Evolutionary conservation across 1,284 basidiomycete species (phyloP).

Genomic region (Macrocybe sp.): DNA sequence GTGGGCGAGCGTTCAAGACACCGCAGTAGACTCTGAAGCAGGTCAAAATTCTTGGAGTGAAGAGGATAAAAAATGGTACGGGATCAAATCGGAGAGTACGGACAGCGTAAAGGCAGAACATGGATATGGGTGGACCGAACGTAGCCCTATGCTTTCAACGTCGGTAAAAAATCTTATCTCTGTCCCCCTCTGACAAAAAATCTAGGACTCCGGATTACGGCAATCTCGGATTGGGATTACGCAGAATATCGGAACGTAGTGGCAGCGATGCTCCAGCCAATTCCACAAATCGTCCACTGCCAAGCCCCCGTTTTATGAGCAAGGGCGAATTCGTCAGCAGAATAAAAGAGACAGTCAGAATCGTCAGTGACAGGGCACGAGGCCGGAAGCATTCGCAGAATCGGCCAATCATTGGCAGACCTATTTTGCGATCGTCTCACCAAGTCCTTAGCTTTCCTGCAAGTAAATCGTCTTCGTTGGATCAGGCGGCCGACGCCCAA

Average conservation of each 20-base stretch:
- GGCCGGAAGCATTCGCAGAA: slow-evolving; percentile 27
- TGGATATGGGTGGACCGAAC: slow-evolving; percentile 26
- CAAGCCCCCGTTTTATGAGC: slow-evolving; percentile 52
- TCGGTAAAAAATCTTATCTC: slow-evolving; percentile 7
- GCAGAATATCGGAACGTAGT: slow-evolving; percentile 38
- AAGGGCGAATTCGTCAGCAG: slow-evolving; percentile 62
- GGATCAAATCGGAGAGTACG: slow-evolving; percentile 33
- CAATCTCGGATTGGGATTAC: slow-evolving; percentile 43
- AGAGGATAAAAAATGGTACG: slow-evolving; percentile 65
- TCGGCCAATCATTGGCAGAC: slow-evolving; percentile 49
- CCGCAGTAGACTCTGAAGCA: slow-evolving; percentile 53
- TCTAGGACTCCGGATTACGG: slow-evolving; percentile 24
- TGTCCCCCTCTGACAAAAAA: slow-evolving; percentile 4
- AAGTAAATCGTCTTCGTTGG: background rate
- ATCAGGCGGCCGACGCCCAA: slow-evolving; percentile 5
- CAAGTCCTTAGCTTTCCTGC: background rate
- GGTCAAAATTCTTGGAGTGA: slow-evolving; percentile 51
- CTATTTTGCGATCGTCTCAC: slow-evolving; percentile 27
- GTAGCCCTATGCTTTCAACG: slow-evolving; percentile 6
- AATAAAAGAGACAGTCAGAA: slow-evolving; percentile 55
- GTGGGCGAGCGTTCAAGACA: slow-evolving; percentile 51
- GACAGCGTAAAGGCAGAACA: slow-evolving; percentile 5
- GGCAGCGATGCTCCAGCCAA: slow-evolving; percentile 20
- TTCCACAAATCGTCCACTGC: slow-evolving; percentile 22
- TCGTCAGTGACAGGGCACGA: slow-evolving; percentile 54